These are phyloP conservation scores for Nemania sp. DNA, from an alignment of 2,329 filamentous ascomycete genomes.

Conservation along the genomic window DNA sequence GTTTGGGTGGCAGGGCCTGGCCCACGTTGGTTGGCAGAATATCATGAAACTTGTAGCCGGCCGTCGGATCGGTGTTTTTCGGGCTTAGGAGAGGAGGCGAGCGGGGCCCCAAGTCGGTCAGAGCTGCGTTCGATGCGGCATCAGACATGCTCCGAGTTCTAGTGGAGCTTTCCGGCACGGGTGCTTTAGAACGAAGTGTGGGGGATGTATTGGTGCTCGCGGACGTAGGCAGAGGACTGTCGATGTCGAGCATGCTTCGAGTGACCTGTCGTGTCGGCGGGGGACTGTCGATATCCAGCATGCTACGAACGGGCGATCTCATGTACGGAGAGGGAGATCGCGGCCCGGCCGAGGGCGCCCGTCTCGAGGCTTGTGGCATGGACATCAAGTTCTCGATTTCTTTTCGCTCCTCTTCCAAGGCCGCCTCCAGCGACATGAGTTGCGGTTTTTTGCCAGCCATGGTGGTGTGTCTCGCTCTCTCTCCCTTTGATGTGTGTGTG, in stretches of 20 bases:
- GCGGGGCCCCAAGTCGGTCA: slow-evolving; percentile 52
- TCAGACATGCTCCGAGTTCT: slow-evolving; percentile 62
- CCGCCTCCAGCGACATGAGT: slow-evolving; percentile 42
- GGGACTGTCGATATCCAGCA: slow-evolving; percentile 62
- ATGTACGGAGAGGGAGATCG: slow-evolving; percentile 25
- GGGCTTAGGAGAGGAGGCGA: slow-evolving; percentile 33
- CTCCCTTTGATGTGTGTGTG: too few relatives aligned
- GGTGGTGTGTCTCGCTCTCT: slow-evolving; percentile 18
- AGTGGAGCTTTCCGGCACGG: slow-evolving; percentile 36
- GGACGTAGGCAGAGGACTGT: slow-evolving; percentile 43
- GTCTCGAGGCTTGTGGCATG: slow-evolving; percentile 32
- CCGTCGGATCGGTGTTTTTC: slow-evolving; percentile 48
- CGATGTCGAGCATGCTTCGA: slow-evolving; percentile 59
- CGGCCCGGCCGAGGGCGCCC: slow-evolving; percentile 53
- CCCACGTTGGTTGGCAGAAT: slow-evolving; percentile 59
- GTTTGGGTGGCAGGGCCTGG: slow-evolving; percentile 51
- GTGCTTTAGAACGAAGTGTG: slow-evolving; percentile 46
- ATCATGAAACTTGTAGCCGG: slow-evolving; percentile 65
- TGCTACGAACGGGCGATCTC: slow-evolving; percentile 62
- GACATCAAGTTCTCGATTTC: slow-evolving; percentile 42
- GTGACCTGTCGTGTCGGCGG: slow-evolving; percentile 43
- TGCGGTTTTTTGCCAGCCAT: slow-evolving; percentile 38
- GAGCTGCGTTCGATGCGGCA: slow-evolving; percentile 50
- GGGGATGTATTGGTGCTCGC: slow-evolving; percentile 54
- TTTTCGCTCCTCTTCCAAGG: slow-evolving; percentile 42